Evolutionary conservation across 768 basidiomycete species (phyloP).

Genomic region (Ramaria rubella): DNA sequence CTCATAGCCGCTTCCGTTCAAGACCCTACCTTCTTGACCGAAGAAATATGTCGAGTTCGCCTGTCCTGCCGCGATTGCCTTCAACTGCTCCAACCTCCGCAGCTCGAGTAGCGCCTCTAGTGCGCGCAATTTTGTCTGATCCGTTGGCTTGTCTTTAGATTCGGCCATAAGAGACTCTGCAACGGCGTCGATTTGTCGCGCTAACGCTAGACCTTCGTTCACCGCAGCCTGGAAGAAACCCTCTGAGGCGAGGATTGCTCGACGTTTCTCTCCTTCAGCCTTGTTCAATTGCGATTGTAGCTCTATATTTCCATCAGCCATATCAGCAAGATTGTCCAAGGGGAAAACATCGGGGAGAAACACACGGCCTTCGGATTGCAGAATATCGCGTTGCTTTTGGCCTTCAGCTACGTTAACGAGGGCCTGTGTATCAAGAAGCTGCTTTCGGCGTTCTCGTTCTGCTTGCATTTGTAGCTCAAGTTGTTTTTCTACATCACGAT

Average conservation of each 20-base stretch:
- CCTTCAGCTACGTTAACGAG: constrained; percentile 55
- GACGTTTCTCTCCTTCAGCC: constrained; percentile 48
- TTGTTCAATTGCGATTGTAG: constrained; percentile 47
- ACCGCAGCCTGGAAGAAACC: constrained; percentile 38
- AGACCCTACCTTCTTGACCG: constrained; percentile 27
- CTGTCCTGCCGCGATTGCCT: constrained; percentile 42
- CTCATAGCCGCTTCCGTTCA: constrained; percentile 35
- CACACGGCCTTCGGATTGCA: constrained; percentile 49
- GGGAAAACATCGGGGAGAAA: background rate
- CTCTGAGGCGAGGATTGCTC: constrained; percentile 46
- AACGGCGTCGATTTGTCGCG: constrained; percentile 41
- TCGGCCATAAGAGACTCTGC: constrained; percentile 35
- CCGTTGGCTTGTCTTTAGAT: constrained; percentile 21
- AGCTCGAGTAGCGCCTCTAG: constrained; percentile 41
- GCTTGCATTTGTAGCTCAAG: constrained; percentile 57
- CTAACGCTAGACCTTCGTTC: constrained; percentile 43
- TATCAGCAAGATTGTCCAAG: background rate
- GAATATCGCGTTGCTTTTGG: constrained; percentile 47
- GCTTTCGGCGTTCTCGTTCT: constrained; percentile 49
- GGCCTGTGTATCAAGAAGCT: constrained; percentile 50
- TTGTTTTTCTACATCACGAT: constrained; percentile 57
- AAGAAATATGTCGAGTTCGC: constrained; percentile 56
- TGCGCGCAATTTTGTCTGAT: constrained; percentile 34
- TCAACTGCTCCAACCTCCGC: constrained; percentile 44
- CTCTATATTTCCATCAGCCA: constrained; percentile 6